Evolutionary conservation across 148 eudicot species (phyloP).

Genomic region (Nepenthes mirabilis): DNA sequence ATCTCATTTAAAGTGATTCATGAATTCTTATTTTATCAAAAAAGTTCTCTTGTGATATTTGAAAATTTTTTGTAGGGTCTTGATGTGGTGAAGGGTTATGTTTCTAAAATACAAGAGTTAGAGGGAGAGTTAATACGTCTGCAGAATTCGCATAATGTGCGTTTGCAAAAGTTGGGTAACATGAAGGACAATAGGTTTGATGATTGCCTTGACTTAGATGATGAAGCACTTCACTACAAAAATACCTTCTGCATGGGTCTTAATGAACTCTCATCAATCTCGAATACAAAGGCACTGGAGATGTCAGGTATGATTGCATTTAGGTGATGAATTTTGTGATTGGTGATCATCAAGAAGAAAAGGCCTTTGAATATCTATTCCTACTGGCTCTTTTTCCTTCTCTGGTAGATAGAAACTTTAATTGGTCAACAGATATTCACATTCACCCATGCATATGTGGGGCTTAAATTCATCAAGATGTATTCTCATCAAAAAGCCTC

Average conservation of each 20-base stretch:
- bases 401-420: not conserved
- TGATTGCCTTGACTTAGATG: constrained; percentile 45
- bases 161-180: constrained; percentile 25
- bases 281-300: constrained; percentile 28
- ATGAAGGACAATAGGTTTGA: constrained; percentile 26
- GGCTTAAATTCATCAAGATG: too few species aligned
- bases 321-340: too few species aligned
- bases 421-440: too few species aligned
- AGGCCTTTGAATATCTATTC: too few species aligned
- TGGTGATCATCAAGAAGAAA: too few species aligned
- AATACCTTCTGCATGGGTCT: constrained; percentile 14
- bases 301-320: constrained; percentile 17
- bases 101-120: constrained; percentile 66
- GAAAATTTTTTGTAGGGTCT: constrained; percentile 30
- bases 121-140: constrained; percentile 57
- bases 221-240: constrained; percentile 40
- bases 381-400: not conserved
- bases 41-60: not conserved
- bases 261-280: constrained; percentile 27
- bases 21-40: not conserved
- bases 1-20: not conserved
- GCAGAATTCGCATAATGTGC: constrained; percentile 27
- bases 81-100: constrained; percentile 55
- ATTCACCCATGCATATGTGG: too few species aligned
- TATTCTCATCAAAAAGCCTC: too few species aligned